Conservation (phyloP, 371 early-diverging fungal genomes). For the Mortierella sp. region DNA sequence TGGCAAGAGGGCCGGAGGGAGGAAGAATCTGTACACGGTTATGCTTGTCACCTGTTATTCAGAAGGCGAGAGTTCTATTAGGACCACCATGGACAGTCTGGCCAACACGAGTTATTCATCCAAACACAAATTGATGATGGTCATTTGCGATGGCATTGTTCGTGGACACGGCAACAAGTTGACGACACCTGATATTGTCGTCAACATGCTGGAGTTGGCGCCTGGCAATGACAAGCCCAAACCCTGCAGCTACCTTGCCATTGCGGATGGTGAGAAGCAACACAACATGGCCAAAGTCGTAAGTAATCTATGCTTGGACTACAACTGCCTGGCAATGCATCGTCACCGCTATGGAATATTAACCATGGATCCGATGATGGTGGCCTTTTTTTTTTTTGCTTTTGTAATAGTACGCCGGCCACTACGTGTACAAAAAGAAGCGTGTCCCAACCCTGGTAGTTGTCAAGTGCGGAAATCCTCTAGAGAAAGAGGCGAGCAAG, state of each 20-base stretch:
- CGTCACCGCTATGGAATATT: background rate
- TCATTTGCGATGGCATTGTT: constrained; percentile 63
- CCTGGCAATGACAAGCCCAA: constrained; percentile 61
- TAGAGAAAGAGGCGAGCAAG: constrained; percentile 61
- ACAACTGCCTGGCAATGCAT: background rate
- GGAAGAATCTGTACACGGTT: constrained; percentile 57
- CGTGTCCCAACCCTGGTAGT: constrained; percentile 64
- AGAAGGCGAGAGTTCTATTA: constrained; percentile 81
- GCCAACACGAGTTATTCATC: constrained; percentile 72
- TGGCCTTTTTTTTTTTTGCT: background rate
- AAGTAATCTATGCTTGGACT: constrained; percentile 11
- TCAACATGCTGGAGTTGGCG: constrained; percentile 74
- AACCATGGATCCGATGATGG: background rate
- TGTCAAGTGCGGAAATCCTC: constrained; percentile 66
- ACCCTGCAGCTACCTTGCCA: constrained; percentile 85
- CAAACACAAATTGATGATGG: constrained; percentile 66
- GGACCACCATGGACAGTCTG: constrained; percentile 86
- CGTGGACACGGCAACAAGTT: constrained; percentile 66
- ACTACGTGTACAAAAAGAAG: constrained; percentile 67
- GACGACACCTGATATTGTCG: constrained; percentile 81
- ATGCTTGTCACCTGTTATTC: constrained; percentile 82
- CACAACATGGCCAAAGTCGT: constrained; percentile 93
- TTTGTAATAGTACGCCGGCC: constrained; percentile 72
- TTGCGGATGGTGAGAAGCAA: constrained; percentile 90
- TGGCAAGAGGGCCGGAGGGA: constrained; percentile 19